A percentile compares a stretch with the other conserved stretches of the same genome.
Evolutionary conservation across 2,329 filamentous ascomycete species (phyloP).

Genomic region (Aphanocladium album): DNA sequence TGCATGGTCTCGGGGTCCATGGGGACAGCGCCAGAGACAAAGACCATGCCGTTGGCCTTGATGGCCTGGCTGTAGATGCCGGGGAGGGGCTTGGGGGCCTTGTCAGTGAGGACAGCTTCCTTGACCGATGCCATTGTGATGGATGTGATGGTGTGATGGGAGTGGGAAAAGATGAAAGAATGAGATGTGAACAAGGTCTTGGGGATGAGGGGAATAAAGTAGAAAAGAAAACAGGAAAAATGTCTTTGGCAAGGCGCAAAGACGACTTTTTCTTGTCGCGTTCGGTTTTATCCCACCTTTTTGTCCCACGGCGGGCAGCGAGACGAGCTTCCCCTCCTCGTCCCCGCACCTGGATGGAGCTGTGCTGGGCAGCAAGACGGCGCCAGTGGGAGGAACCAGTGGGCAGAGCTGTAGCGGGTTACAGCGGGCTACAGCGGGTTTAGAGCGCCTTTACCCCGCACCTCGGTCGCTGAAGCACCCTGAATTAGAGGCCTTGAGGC

Average conservation of each 20-base stretch:
- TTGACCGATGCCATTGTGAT: constrained; percentile 27
- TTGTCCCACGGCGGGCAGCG: not conserved
- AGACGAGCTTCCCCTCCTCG: not conserved
- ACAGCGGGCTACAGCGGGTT: not conserved
- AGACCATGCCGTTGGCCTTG: constrained; percentile 62
- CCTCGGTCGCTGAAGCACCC: not conserved
- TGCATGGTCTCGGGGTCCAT: constrained; percentile 54
- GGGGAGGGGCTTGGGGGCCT: constrained; percentile 36
- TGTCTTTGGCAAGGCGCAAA: not conserved
- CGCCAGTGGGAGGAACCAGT: not conserved
- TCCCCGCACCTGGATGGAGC: constrained; percentile 7
- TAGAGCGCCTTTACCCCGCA: not conserved
- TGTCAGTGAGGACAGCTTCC: constrained; percentile 33
- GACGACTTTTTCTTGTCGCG: not conserved
- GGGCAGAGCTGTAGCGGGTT: not conserved
- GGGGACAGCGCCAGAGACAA: constrained; percentile 67
- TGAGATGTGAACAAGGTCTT: not conserved
- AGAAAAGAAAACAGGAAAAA: not conserved
- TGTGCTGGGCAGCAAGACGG: no score
- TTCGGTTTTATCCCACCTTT: constrained; percentile 3
- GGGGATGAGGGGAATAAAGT: not conserved
- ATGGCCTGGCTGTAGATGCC: constrained; percentile 52
- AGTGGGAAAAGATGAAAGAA: not conserved
- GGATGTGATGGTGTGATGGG: not conserved
- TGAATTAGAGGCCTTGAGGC: not conserved